phyloP scores from a whole-genome alignment of 78 protist genomes.

The Dictyostelium firmibasis region DNA sequence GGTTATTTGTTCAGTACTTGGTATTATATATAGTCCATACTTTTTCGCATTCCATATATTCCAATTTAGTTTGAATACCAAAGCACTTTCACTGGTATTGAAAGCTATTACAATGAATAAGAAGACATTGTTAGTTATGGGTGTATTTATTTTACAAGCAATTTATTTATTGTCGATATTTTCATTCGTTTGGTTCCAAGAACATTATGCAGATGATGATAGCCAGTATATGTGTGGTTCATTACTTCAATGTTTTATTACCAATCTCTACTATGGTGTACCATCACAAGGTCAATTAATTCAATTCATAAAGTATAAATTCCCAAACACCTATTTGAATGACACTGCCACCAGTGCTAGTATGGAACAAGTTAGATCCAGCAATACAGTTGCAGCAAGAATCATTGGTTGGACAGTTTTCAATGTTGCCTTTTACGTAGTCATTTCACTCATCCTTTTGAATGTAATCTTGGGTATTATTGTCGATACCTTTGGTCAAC shows the following conservation, averaged over 20 bases:
- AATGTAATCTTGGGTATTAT: slow-evolving; percentile 82
- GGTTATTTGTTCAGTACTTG: slow-evolving; percentile 31
- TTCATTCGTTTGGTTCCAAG: slow-evolving; percentile 39
- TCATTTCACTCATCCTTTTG: slow-evolving; percentile 18
- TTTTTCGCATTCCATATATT: slow-evolving; percentile 60
- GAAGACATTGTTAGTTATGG: slow-evolving; percentile 60
- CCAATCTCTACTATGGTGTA: slow-evolving; percentile 55
- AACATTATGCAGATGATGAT: neutral
- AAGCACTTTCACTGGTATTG: slow-evolving; percentile 59
- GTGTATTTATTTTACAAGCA: slow-evolving; percentile 56
- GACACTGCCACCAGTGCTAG: neutral
- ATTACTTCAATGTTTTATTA: slow-evolving; percentile 49
- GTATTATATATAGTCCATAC: slow-evolving; percentile 17
- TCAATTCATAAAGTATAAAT: neutral
- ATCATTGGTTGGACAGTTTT: slow-evolving; percentile 58
- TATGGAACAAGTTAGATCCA: neutral
- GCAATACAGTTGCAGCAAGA: neutral
- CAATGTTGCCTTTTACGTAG: slow-evolving; percentile 38
- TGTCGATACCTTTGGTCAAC: slow-evolving; percentile 81
- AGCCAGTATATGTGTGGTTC: neutral
- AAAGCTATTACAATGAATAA: slow-evolving; percentile 40
- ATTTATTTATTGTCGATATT: slow-evolving; percentile 53
- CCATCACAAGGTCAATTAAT: slow-evolving; percentile 71
- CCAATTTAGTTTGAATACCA: slow-evolving; percentile 44
- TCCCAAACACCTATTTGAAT: neutral